These are phyloP conservation scores for Hypoxylon fuscum DNA, from an alignment of 495 filamentous ascomycete species.

Conservation along the genomic window DNA sequence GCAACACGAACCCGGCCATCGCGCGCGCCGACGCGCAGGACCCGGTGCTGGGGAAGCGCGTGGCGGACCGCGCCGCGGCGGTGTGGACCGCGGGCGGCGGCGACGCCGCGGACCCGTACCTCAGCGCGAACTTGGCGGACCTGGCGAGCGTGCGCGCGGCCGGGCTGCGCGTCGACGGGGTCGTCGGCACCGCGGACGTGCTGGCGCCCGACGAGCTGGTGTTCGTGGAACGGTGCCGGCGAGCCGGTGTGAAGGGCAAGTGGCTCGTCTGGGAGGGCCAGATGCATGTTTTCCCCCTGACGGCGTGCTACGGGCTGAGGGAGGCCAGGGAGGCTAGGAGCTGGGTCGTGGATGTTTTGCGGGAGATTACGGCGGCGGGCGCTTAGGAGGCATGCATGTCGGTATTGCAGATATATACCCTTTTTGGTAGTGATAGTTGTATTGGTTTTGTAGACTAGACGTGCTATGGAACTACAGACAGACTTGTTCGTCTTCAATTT, in stretches of 20 bases:
- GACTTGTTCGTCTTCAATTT: too few relatives aligned
- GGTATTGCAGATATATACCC: too few relatives aligned
- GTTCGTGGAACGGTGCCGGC: constrained; percentile 45
- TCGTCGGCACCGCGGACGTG: constrained; percentile 50
- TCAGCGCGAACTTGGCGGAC: neutral
- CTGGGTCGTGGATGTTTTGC: constrained; percentile 46
- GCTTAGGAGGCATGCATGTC: too few relatives aligned
- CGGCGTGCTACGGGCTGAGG: constrained; percentile 45
- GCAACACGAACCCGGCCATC: constrained; percentile 50
- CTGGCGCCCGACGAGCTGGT: constrained; percentile 48
- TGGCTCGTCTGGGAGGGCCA: constrained; percentile 59
- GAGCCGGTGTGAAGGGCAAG: constrained; percentile 46
- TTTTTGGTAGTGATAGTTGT: too few relatives aligned
- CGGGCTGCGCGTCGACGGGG: constrained; percentile 49
- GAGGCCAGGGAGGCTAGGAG: constrained; percentile 48
- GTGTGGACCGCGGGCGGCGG: constrained; percentile 46
- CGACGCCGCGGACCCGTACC: constrained; percentile 19
- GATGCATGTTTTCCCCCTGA: constrained; percentile 57
- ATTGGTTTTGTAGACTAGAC: too few relatives aligned
- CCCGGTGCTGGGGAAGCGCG: constrained; percentile 46
- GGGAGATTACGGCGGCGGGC: too few relatives aligned
- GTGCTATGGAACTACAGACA: too few relatives aligned
- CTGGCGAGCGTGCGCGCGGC: constrained; percentile 5
- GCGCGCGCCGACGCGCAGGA: constrained; percentile 41
- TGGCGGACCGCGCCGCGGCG: constrained; percentile 44